These are phyloP conservation scores for Podaxis pistillaris DNA, from an alignment of 768 basidiomycete genomes.

Conservation along the genomic window DNA sequence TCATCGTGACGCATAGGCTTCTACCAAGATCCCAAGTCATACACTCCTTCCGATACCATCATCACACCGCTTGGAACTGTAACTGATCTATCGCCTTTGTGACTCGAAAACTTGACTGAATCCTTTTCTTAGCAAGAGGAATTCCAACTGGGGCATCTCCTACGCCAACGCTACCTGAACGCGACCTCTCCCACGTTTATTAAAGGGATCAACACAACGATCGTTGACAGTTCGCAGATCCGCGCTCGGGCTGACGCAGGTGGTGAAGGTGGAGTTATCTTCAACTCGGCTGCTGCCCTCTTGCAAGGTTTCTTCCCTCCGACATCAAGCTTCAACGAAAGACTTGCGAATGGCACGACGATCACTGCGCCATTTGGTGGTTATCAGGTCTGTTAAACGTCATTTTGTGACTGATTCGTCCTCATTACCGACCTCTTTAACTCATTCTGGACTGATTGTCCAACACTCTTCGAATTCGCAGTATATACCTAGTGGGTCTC, in stretches of 20 bases:
- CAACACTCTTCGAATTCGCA: neutral
- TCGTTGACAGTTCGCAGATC: constrained; percentile 37
- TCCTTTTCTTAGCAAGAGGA: constrained; percentile 46
- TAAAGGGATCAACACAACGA: constrained; percentile 33
- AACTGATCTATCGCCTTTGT: constrained; percentile 20
- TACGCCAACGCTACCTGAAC: constrained; percentile 56
- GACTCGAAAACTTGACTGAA: neutral
- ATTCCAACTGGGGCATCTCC: constrained; percentile 49
- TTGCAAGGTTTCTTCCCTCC: constrained; percentile 69
- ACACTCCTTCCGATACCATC: constrained; percentile 53
- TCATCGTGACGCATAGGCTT: constrained; percentile 41
- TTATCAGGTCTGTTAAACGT: constrained; percentile 44
- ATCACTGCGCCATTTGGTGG: constrained; percentile 60
- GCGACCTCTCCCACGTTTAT: constrained; percentile 53
- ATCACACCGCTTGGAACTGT: constrained; percentile 72
- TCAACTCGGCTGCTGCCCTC: constrained; percentile 64
- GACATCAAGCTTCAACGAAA: constrained; percentile 42
- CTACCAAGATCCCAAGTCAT: constrained; percentile 60
- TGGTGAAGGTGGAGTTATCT: constrained; percentile 66
- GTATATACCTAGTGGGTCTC: constrained; percentile 36
- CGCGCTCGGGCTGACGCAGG: constrained; percentile 63
- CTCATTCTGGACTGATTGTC: neutral
- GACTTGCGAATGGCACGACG: constrained; percentile 64
- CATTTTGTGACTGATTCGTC: no score
- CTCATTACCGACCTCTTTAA: neutral